Conservation (phyloP, 768 basidiomycete genomes). For the Boletus huronensis region DNA sequence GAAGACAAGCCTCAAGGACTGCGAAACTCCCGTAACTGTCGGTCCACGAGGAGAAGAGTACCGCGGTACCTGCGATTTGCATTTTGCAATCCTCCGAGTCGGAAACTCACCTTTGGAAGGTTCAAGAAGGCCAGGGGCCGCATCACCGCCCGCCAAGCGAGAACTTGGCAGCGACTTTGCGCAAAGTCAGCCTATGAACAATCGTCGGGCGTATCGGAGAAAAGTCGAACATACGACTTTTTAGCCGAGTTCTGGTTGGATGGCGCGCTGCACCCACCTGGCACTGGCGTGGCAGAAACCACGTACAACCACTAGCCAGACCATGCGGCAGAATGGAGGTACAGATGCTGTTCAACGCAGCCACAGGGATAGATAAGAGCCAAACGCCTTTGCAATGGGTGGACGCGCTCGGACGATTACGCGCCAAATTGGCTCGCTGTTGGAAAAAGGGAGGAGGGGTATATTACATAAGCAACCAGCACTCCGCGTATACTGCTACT, state of each 20-base stretch:
- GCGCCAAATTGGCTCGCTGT: conserved; percentile 1
- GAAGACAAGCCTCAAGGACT: background rate
- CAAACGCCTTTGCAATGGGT: background rate
- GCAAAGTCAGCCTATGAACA: background rate
- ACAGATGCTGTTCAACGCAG: background rate
- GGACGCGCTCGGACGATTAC: background rate
- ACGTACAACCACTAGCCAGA: background rate
- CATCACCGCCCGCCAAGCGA: background rate
- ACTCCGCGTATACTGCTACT: background rate
- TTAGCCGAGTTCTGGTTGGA: conserved; percentile 11
- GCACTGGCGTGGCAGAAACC: background rate
- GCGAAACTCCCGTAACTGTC: background rate
- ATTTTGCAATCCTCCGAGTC: background rate
- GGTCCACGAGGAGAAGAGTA: background rate
- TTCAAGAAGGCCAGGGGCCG: background rate
- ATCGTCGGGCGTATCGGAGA: conserved; percentile 4
- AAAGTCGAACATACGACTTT: background rate
- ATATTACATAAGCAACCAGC: conserved; percentile 15
- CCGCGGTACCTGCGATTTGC: background rate
- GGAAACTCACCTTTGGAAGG: background rate
- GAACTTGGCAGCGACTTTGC: background rate
- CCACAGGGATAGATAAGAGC: background rate
- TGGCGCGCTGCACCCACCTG: background rate
- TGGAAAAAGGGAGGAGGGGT: background rate
- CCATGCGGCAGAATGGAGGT: conserved; percentile 2